Conservation (phyloP, 2,329 filamentous ascomycete genomes). For the Pyrenophora graminea region DNA sequence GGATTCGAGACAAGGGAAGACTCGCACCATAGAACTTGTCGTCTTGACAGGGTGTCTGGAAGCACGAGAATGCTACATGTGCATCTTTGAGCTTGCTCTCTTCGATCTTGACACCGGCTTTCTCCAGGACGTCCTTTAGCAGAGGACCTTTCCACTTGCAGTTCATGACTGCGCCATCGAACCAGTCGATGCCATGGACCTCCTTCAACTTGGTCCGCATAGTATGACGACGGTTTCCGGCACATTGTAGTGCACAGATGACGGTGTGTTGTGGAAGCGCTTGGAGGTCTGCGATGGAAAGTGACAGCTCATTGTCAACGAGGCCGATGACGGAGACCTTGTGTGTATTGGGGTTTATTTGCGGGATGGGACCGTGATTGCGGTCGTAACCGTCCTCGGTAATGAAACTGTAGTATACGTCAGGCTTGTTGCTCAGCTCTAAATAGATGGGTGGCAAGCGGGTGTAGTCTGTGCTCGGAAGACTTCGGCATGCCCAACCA, state of each 20-base stretch:
- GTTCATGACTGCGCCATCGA: conserved; percentile 65
- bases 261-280: conserved; percentile 59
- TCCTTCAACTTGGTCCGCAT: conserved; percentile 65
- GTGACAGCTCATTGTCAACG: conserved; percentile 50
- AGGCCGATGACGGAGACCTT: conserved; percentile 56
- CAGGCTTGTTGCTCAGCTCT: neutral
- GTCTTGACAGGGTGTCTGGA: conserved; percentile 58
- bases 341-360: conserved; percentile 49
- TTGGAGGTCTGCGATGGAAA: conserved; percentile 55
- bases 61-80: conserved; percentile 62
- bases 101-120: conserved; percentile 49
- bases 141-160: conserved; percentile 59
- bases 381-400: conserved; percentile 59
- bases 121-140: conserved; percentile 56
- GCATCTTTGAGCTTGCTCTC: conserved; percentile 37
- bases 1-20: conserved; percentile 48
- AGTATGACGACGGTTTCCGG: conserved; percentile 63
- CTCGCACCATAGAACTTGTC: conserved; percentile 64
- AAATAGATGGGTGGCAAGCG: no score
- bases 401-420: conserved; percentile 50
- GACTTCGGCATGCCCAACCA: neutral
- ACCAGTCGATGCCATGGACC: conserved; percentile 64
- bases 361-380: conserved; percentile 60
- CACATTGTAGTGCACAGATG: conserved; percentile 63
- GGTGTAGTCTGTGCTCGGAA: no score